phyloP scores from a whole-genome alignment of 495 filamentous ascomycete species.

The Aspergillus sclerotioniger region DNA sequence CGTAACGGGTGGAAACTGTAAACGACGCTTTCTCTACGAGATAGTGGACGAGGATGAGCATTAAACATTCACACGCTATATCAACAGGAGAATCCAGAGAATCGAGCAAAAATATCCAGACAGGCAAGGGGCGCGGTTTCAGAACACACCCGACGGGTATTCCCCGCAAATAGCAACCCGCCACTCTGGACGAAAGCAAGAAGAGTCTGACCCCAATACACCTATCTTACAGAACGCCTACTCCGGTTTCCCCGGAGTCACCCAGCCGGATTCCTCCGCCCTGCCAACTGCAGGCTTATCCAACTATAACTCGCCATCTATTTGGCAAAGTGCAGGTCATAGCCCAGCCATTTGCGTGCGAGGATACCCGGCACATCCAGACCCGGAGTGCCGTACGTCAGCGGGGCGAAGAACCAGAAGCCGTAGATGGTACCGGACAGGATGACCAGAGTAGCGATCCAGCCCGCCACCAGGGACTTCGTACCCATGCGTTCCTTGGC shows the following conservation, averaged over 20 bases:
- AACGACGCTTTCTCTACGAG: not conserved
- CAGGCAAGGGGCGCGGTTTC: not conserved
- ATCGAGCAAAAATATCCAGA: slow-evolving; percentile 41
- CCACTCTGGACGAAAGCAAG: not conserved
- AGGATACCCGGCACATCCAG: slow-evolving; percentile 76
- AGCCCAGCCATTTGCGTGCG: slow-evolving; percentile 90
- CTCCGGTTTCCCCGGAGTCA: not conserved
- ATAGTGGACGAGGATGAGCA: not conserved
- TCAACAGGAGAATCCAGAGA: slow-evolving; percentile 40
- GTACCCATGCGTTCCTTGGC: slow-evolving; percentile 75
- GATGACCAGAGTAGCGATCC: slow-evolving; percentile 74
- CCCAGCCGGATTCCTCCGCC: not conserved
- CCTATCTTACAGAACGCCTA: slow-evolving; percentile 1
- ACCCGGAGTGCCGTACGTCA: slow-evolving; percentile 96
- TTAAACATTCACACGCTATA: slow-evolving; percentile 27
- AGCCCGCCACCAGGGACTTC: slow-evolving; percentile 74
- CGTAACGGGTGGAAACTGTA: not conserved
- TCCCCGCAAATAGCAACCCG: not conserved
- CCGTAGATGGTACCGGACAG: slow-evolving; percentile 66
- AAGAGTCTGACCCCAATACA: not conserved
- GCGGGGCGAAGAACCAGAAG: slow-evolving; percentile 89
- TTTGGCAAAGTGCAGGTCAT: slow-evolving; percentile 98
- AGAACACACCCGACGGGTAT: not conserved
- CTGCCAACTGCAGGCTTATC: slow-evolving; percentile 1
- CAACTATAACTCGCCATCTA: slow-evolving; percentile 40